These are phyloP conservation scores for Calophaca sinica DNA, from an alignment of 306 rosid genomes.

Conservation along the genomic window DNA sequence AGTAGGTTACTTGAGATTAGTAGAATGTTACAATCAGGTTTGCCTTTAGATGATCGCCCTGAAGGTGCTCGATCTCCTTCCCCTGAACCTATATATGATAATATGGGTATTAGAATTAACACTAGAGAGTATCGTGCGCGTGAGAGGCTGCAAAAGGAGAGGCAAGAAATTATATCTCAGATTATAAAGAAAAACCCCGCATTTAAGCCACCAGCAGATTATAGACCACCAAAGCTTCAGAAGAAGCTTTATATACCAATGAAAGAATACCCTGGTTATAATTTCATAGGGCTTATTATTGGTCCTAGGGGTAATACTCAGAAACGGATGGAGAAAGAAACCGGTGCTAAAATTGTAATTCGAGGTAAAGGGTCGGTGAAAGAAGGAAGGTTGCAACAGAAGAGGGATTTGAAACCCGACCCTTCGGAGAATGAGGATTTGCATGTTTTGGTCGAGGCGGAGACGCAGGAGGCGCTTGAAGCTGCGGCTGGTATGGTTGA, in stretches of 20 bases:
- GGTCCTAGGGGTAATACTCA: constrained; percentile 98
- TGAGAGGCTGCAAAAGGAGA: constrained; percentile 86
- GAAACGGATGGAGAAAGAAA: constrained; percentile 97
- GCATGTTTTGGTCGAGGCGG: constrained; percentile 98
- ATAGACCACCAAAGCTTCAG: constrained; percentile 96
- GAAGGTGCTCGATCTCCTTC: constrained; percentile 99
- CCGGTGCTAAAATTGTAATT: constrained; percentile 96
- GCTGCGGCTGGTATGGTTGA: constrained; percentile 99
- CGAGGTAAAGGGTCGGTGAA: constrained; percentile 96
- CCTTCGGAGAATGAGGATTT: constrained; percentile 95
- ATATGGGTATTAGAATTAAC: constrained; percentile 90
- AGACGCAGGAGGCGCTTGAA: constrained; percentile 82
- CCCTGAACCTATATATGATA: constrained; percentile 94
- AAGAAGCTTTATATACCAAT: constrained; percentile 98
- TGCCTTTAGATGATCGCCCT: constrained; percentile 92
- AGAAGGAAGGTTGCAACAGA: constrained; percentile 95
- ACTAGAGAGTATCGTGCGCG: constrained; percentile 96
- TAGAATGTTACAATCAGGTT: constrained; percentile 90
- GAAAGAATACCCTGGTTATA: constrained; percentile 97
- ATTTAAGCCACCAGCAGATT: constrained; percentile 95
- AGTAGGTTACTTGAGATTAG: constrained; percentile 93
- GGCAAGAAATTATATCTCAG: constrained; percentile 92
- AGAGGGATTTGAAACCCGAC: constrained; percentile 92
- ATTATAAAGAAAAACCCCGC: constrained; percentile 94
- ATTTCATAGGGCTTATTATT: constrained; percentile 92